A percentile compares a stretch with the other conserved stretches of the same genome.
phyloP scores from a whole-genome alignment of 257 asterid species.

The Solanum virginianum region DNA sequence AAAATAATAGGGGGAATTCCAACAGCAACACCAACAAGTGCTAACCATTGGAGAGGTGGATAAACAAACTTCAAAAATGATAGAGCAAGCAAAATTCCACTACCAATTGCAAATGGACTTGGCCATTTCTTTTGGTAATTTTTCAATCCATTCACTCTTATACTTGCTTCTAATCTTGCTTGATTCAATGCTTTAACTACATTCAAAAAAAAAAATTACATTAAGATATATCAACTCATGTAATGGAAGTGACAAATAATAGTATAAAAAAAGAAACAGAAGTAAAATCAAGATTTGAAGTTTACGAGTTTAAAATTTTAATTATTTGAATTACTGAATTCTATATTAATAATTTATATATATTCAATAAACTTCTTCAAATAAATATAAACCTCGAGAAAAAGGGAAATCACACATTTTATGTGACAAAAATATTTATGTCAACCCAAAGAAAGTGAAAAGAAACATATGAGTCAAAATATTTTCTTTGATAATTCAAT shows the following conservation, averaged over 20 bases:
- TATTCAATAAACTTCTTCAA: no score
- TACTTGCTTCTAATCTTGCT: constrained; percentile 65
- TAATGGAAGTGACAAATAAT: no score
- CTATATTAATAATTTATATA: no score
- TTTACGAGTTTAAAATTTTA: no score
- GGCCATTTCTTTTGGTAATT: constrained; percentile 58
- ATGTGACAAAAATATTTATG: no score
- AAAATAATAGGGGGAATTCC: constrained; percentile 51
- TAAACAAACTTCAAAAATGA: constrained; percentile 37
- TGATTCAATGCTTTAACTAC: constrained; percentile 67
- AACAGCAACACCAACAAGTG: constrained; percentile 45
- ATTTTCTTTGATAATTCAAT: not conserved
- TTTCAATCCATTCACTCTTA: constrained; percentile 28
- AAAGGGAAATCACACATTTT: no score
- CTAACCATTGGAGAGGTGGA: constrained; percentile 59
- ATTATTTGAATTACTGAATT: no score
- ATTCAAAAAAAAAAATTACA: not conserved
- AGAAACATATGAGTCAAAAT: not conserved
- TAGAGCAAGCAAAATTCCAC: constrained; percentile 43
- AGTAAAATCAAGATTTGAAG: no score
- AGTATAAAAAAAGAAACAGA: no score
- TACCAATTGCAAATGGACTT: constrained; percentile 43
- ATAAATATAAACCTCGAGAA: no score
- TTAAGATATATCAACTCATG: no score
- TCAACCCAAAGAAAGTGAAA: not conserved